Base-by-base conservation (phyloP, 768 basidiomycete genomes). In the Pleurotus pulmonarius region DNA sequence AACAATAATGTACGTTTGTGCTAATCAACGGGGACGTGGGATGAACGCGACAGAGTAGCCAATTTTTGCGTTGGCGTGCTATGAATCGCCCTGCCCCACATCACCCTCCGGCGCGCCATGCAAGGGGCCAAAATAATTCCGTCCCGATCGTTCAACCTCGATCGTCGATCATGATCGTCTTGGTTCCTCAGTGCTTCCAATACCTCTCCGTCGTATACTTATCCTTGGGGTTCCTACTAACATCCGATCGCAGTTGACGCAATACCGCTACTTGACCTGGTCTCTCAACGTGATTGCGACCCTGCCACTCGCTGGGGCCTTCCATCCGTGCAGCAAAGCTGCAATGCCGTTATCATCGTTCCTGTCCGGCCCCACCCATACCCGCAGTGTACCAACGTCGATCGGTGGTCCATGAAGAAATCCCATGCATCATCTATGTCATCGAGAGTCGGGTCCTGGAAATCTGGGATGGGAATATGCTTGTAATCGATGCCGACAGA, bases 401-500 rank as follows among this genome's bases (percentile, higher is more conserved):
- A 46, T 18, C 37, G 20, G 37, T 59, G 9, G n/a, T 49, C 13
- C 29, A 49, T 16, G 57, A 60, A 65, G 38, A 65, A 61, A 9
- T 51, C 44, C 38, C 48, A 49, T 11, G 65, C 64, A 37, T 59
- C 49, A 20, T 46, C 45, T 18, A 65, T 57, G 46, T 65, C 63
- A 12, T 38, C 34, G 8, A 63, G 51, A 5, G 66, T 59, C 18
- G 66, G 56, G 6, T 61, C 59, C 1, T 53, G 60, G 53, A 62
- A 64, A 58, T 66, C 65, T 4, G 26, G 41, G 13, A 66, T 57
- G 39, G 57, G 57, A 46, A 67, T 55, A 48, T 65, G 66, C 44
- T 56, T 26, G 48, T 61, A 65, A 4, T 20, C 44, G 38, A 67
- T 67, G 4, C 37, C 45, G 6, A 51, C 56, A 3, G 26, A 13